These are phyloP conservation scores for Fagus sylvatica DNA, from an alignment of 306 rosid genomes.

Conservation along the genomic window DNA sequence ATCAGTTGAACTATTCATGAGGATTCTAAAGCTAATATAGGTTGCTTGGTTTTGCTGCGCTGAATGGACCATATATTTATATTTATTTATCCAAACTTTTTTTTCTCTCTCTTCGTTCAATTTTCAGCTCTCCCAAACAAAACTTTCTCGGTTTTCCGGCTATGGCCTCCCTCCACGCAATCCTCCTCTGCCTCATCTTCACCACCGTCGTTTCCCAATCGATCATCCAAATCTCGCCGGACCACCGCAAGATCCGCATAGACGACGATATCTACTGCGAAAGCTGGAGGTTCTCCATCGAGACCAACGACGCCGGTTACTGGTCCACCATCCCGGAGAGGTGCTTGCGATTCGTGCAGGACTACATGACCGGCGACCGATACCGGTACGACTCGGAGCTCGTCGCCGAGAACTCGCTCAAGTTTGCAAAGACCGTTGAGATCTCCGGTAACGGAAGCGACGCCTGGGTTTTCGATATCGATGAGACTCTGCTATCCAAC, in stretches of 20 bases:
- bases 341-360: constrained; percentile 51
- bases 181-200: constrained; percentile 20
- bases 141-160: constrained; percentile 41
- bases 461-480: constrained; percentile 88
- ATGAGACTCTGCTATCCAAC: constrained; percentile 79
- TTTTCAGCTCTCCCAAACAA: background rate
- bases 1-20: too few species aligned
- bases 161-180: constrained; percentile 21
- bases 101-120: too few species aligned
- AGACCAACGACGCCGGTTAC: constrained; percentile 66
- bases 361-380: constrained; percentile 53
- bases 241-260: constrained; percentile 10
- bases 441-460: constrained; percentile 53
- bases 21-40: too few species aligned
- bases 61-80: too few species aligned
- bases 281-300: constrained; percentile 81
- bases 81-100: too few species aligned
- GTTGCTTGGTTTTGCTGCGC: too few species aligned
- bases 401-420: constrained; percentile 34
- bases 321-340: constrained; percentile 56
- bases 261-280: constrained; percentile 54
- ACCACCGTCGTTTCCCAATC: constrained; percentile 7
- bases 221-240: background rate
- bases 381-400: constrained; percentile 49
- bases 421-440: constrained; percentile 38